phyloP scores from a whole-genome alignment of 1,284 basidiomycete genomes.

The Pseudozyma tsukubaensis region DNA sequence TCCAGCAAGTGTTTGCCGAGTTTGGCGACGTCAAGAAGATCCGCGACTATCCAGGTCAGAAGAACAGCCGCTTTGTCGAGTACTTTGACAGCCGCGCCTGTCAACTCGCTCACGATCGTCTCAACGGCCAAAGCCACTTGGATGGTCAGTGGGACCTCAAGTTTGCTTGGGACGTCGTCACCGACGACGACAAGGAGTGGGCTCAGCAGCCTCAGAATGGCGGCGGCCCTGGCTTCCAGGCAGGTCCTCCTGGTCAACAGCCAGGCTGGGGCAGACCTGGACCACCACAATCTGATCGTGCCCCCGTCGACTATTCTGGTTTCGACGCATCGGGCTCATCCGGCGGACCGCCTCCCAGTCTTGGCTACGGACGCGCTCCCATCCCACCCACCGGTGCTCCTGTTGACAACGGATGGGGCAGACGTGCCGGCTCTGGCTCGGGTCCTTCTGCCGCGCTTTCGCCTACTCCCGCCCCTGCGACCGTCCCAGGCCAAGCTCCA shows the following conservation, averaged over 20 bases:
- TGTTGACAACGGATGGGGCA: slow-evolving; percentile 46
- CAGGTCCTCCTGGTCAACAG: slow-evolving; percentile 64
- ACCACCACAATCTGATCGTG: slow-evolving; percentile 19
- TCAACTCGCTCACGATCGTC: slow-evolving; percentile 82
- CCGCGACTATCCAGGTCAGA: slow-evolving; percentile 65
- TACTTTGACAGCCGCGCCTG: slow-evolving; percentile 70
- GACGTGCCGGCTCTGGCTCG: slow-evolving; percentile 33
- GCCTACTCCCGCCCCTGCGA: slow-evolving; percentile 10
- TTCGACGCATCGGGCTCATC: slow-evolving; percentile 11
- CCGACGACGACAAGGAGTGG: slow-evolving; percentile 54
- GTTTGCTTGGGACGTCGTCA: slow-evolving; percentile 81
- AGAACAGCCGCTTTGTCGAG: slow-evolving; percentile 47
- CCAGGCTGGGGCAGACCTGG: slow-evolving; percentile 22
- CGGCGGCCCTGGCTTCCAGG: slow-evolving; percentile 21
- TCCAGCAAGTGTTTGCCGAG: slow-evolving; percentile 82
- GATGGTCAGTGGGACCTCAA: slow-evolving; percentile 88
- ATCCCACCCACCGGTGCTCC: slow-evolving; percentile 35
- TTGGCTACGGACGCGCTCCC: slow-evolving; percentile 38
- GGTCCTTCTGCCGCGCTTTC: slow-evolving; percentile 17
- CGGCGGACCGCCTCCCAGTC: slow-evolving; percentile 7
- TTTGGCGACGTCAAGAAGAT: slow-evolving; percentile 91
- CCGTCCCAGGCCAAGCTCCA: neutral
- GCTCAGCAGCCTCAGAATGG: slow-evolving; percentile 27
- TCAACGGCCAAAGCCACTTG: slow-evolving; percentile 81
- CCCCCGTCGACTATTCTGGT: slow-evolving; percentile 27